Evolutionary conservation across 768 basidiomycete species (phyloP), one percentile per base, ranked within the genome.

Genomic region (Leccinum boreale): DNA sequence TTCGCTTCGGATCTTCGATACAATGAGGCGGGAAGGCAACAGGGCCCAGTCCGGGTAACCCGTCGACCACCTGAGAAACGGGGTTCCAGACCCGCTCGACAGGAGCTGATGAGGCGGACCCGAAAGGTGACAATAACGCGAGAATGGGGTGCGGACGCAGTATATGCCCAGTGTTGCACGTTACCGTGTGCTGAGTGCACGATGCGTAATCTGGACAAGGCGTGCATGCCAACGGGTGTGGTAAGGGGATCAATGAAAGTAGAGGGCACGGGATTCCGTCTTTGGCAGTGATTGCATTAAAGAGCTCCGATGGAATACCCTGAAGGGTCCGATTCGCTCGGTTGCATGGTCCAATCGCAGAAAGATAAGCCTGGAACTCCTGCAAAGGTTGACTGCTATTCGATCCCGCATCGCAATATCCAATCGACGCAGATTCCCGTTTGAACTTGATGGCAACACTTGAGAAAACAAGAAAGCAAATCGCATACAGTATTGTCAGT

Each of bases 21-120:
- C 92, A 94, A 48, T 82, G 78, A 42, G 89, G 88, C 24, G 90
- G 84, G 52, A 94, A 77, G 21, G 85, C 89, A 42, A 93, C 79
- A 58, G 87, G 82, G n/a, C 90, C 89, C 23, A 91, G 73, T 31
- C 84, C 82, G 21, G 91, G 92, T 50, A 92, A 68, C 29, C 92
- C 92, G 72, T 93, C 80, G 47, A 84, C 73, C 11, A 77, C 56
- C 47, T 67, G 62, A 44, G 78, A 79, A 55, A 86, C 68, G 45
- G 75, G 66, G 65, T 77, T 78, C 81, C 81, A 83, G 35, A 74
- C 65, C 54, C 72, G 44, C 56, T 79, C 77, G 42, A 71, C 66
- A 55, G 77, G 73, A 57, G 75, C 62, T 54, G 78, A 72, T 55
- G 65, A 68, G 50, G 74, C 71, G 71, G 73, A 24, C 49, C 71